A percentile compares a stretch with the other conserved stretches of the same genome.
Evolutionary conservation across 495 filamentous ascomycete species (phyloP).

Genomic region (Xylaria intraflava): DNA sequence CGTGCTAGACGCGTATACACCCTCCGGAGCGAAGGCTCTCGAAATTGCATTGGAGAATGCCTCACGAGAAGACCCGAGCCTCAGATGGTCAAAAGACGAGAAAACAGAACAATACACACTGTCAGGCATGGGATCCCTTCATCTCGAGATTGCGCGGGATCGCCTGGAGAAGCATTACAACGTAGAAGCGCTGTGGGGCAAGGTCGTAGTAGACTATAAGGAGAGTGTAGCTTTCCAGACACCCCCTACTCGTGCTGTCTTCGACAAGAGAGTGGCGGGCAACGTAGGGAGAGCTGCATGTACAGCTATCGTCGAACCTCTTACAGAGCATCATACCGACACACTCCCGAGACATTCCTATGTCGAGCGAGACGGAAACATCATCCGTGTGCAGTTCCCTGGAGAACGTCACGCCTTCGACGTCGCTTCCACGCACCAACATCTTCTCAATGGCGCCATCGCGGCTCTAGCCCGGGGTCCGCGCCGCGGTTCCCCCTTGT

Average conservation of each 20-base stretch:
- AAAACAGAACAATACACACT: conserved; percentile 91
- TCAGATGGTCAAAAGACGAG: conserved; percentile 77
- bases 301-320: conserved; percentile 57
- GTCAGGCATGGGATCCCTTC: conserved; percentile 96
- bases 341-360: conserved; percentile 19
- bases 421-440: conserved; percentile 51
- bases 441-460: conserved; percentile 71
- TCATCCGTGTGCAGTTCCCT: conserved; percentile 50
- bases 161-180: conserved; percentile 84
- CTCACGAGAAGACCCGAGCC: conserved; percentile 85
- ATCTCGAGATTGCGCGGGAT: conserved; percentile 90
- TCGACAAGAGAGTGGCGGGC: conserved; percentile 74
- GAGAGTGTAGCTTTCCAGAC: conserved; percentile 61
- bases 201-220: conserved; percentile 90
- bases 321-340: conserved; percentile 39
- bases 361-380: conserved; percentile 49
- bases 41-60: conserved; percentile 68
- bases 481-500: conserved; percentile 65
- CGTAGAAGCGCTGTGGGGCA: conserved; percentile 82
- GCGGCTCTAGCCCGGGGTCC: conserved; percentile 84
- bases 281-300: conserved; percentile 73
- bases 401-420: conserved; percentile 46
- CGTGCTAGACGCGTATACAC: conserved; percentile 76
- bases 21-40: conserved; percentile 70
- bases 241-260: conserved; percentile 49